Percentiles rank a stretch among this genome's conserved stretches.
Evolutionary conservation across 768 basidiomycete genomes (phyloP).

Genomic region (Leccinum subtestaceum): DNA sequence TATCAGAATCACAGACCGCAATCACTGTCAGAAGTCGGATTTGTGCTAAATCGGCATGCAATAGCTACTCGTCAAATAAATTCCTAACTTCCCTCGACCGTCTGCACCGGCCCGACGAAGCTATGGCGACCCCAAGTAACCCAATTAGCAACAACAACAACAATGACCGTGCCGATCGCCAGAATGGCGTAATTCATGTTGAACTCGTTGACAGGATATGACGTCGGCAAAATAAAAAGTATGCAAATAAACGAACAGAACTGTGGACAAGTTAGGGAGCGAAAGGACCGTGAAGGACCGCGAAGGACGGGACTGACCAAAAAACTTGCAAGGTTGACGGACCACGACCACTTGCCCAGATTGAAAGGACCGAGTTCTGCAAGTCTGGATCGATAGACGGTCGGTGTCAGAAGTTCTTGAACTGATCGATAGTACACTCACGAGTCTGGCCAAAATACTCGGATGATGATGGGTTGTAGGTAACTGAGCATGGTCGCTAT

Average conservation of each 20-base stretch:
- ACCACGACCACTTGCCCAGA: slow-evolving; percentile 52
- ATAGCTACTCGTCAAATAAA: neutral
- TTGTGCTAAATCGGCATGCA: neutral
- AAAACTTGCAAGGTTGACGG: slow-evolving; percentile 47
- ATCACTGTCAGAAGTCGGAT: neutral
- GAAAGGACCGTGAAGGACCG: too few relatives aligned
- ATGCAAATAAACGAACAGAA: slow-evolving; percentile 53
- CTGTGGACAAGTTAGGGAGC: slow-evolving; percentile 25
- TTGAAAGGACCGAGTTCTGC: slow-evolving; percentile 47
- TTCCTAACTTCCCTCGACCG: slow-evolving; percentile 13
- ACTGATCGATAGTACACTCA: slow-evolving; percentile 23
- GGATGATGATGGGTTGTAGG: slow-evolving; percentile 54
- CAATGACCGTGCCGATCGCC: slow-evolving; percentile 45
- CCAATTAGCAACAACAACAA: slow-evolving; percentile 49
- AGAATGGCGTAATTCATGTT: slow-evolving; percentile 62
- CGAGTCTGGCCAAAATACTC: slow-evolving; percentile 55
- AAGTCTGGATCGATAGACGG: slow-evolving; percentile 34
- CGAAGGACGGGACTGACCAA: slow-evolving; percentile 32
- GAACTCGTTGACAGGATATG: slow-evolving; percentile 43
- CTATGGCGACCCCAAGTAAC: slow-evolving; percentile 43
- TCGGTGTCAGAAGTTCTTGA: neutral
- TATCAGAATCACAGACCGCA: too few relatives aligned
- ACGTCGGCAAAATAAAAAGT: slow-evolving; percentile 56
- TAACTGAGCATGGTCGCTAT: slow-evolving; percentile 60
- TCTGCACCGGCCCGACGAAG: slow-evolving; percentile 47